These are phyloP conservation scores for Poa annua DNA, from an alignment of 176 grass and related monocot genomes.

Conservation along the genomic window DNA sequence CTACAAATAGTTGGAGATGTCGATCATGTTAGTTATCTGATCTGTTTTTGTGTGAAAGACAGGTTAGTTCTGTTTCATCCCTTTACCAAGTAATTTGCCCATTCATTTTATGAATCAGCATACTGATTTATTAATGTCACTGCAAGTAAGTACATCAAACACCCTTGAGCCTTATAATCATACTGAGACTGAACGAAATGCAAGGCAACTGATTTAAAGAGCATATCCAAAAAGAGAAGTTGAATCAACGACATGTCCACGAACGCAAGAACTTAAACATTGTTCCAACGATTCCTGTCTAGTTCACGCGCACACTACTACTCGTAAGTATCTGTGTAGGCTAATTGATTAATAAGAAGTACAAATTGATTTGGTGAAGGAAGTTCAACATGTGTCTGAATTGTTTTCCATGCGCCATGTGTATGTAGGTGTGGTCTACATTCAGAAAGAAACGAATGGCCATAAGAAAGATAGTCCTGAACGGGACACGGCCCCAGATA, in stretches of 20 bases:
- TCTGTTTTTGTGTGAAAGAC: background rate
- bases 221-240: background rate
- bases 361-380: background rate
- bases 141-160: slow-evolving; percentile 6
- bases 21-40: too few relatives aligned
- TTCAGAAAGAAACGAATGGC: background rate
- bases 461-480: background rate
- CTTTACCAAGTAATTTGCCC: background rate
- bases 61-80: background rate
- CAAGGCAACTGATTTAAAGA: background rate
- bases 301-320: background rate
- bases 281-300: background rate
- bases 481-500: background rate
- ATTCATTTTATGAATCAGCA: slow-evolving; percentile 5
- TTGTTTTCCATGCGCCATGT: background rate
- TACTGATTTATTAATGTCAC: background rate
- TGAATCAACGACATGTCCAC: background rate
- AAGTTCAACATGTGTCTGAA: background rate
- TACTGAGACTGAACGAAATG: background rate
- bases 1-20: background rate
- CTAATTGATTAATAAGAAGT: background rate
- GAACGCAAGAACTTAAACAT: background rate
- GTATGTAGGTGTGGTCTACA: background rate
- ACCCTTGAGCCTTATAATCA: slow-evolving; percentile 3
- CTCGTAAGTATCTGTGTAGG: background rate